Conservation (phyloP, 768 basidiomycete species). For the Lepiota venenata region DNA sequence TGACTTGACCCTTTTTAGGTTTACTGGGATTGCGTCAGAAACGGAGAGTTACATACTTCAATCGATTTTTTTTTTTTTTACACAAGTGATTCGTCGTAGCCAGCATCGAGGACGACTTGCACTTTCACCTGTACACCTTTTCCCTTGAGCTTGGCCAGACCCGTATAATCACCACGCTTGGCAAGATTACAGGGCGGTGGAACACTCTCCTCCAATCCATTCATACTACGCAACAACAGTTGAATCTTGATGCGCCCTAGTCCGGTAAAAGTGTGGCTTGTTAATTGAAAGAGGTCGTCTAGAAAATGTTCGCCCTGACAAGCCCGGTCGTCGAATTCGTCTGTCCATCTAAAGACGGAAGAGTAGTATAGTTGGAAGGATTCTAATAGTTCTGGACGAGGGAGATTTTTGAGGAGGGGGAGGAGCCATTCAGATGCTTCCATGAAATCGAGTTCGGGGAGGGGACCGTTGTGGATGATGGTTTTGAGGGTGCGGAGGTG, state of each 20-base stretch:
- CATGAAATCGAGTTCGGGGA: background rate
- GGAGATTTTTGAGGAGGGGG: background rate
- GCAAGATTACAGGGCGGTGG: background rate
- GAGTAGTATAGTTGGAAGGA: background rate
- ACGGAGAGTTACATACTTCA: too few relatives aligned
- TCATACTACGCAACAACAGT: background rate
- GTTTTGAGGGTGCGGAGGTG: background rate
- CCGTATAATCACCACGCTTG: background rate
- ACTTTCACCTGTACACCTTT: background rate
- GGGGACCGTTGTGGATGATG: slow-evolving; percentile 1
- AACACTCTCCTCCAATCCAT: background rate
- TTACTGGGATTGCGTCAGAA: too few relatives aligned
- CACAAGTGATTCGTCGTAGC: background rate
- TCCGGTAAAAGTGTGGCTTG: background rate
- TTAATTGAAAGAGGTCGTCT: background rate
- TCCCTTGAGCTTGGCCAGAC: background rate
- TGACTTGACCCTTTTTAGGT: too few relatives aligned
- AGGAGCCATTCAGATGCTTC: background rate
- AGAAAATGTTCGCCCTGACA: background rate
- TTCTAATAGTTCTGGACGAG: background rate
- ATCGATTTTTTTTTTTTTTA: too few relatives aligned
- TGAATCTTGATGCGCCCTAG: background rate
- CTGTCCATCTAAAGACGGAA: background rate
- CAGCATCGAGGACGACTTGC: background rate
- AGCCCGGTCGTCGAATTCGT: background rate